Conservation (phyloP, 805 yeast species). For the Pichia thaimueangensis region DNA sequence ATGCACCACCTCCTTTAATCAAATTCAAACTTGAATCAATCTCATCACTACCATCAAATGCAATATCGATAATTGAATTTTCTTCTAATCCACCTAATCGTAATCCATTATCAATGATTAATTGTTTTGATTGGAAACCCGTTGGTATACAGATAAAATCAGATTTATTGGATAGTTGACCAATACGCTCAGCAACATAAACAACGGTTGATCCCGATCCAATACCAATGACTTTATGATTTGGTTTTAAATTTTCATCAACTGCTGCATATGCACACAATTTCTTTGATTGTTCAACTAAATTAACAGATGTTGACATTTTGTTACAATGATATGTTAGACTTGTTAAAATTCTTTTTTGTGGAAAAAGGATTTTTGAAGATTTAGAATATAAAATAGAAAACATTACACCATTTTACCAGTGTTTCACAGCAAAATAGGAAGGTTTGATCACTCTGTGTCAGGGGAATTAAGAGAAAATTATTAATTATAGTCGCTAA, state of each 20-base stretch:
- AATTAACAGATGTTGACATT: slow-evolving; percentile 11
- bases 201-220: slow-evolving; percentile 98
- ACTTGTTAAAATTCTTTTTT: no score
- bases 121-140: slow-evolving; percentile 88
- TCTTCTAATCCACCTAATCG: slow-evolving; percentile 77
- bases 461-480: no score
- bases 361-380: not conserved
- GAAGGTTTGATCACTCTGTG: no score
- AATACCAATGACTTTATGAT: slow-evolving; percentile 76
- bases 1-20: slow-evolving; percentile 99
- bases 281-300: slow-evolving; percentile 79
- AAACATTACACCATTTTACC: no score
- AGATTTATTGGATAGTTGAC: slow-evolving; percentile 50
- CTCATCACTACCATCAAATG: slow-evolving; percentile 98
- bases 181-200: slow-evolving; percentile 93
- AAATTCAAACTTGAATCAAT: slow-evolving; percentile 75
- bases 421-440: no score
- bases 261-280: slow-evolving; percentile 90
- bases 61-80: slow-evolving; percentile 76
- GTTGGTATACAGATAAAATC: slow-evolving; percentile 84
- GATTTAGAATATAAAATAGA: not conserved
- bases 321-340: not conserved
- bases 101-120: slow-evolving; percentile 77
- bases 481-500: no score
- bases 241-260: slow-evolving; percentile 69